Percentiles rank a stretch among this genome's conserved stretches.
These are phyloP conservation scores for Elongisporangium senticosum DNA, from an alignment of 352 stramenopile genomes.

Conservation along the genomic window DNA sequence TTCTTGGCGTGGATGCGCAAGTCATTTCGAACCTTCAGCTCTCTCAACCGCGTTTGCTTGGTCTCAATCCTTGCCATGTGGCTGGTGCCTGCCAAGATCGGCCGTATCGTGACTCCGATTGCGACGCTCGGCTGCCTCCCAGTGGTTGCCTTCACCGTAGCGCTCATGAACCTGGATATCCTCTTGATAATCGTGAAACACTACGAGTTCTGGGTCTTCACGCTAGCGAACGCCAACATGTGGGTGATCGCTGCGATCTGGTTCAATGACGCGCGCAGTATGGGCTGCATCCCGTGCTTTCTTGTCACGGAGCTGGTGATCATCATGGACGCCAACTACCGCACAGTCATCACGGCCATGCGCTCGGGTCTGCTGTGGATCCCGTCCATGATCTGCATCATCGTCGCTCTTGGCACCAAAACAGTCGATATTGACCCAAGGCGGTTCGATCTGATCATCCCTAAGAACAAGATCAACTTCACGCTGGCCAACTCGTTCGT, in stretches of 20 bases:
- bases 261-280: slow-evolving; percentile 10
- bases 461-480: slow-evolving; percentile 12
- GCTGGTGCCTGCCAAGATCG: slow-evolving; percentile 2
- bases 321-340: slow-evolving; percentile 20
- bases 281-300: slow-evolving; percentile 13
- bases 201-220: slow-evolving; percentile 25
- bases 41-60: slow-evolving; percentile 13
- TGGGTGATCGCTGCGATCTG: slow-evolving; percentile 12
- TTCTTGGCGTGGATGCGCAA: too few relatives aligned
- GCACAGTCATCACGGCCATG: slow-evolving; percentile 8
- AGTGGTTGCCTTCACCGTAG: slow-evolving; percentile 3
- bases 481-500: slow-evolving; percentile 19
- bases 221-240: slow-evolving; percentile 12
- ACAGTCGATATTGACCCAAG: slow-evolving; percentile 10
- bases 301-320: slow-evolving; percentile 12
- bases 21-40: too few relatives aligned
- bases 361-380: slow-evolving; percentile 11
- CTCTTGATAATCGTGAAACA: slow-evolving; percentile 9
- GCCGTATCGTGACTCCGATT: slow-evolving; percentile 6
- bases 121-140: slow-evolving; percentile 4
- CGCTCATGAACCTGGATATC: slow-evolving; percentile 12
- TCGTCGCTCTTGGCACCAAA: slow-evolving; percentile 3
- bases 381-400: slow-evolving; percentile 9
- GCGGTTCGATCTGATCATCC: slow-evolving; percentile 7
- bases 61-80: slow-evolving; percentile 13